These are phyloP conservation scores for Camellia lanceoleosa DNA, from an alignment of 148 eudicot genomes.

Conservation along the genomic window DNA sequence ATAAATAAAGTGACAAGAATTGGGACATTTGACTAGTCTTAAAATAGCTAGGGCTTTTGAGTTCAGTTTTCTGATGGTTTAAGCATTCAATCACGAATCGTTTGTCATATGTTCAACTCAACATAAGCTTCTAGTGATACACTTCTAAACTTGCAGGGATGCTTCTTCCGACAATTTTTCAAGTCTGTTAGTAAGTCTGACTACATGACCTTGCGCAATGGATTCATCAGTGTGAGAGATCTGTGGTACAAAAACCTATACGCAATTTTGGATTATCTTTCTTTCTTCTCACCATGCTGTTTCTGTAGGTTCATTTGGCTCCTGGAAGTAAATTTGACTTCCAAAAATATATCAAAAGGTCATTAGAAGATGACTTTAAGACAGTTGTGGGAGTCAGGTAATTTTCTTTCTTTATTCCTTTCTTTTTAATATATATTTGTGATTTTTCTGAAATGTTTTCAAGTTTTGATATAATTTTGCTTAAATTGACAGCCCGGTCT, in stretches of 20 bases:
- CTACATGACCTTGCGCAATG: slow-evolving; percentile 84
- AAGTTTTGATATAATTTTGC: neutral
- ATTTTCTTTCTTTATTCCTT: neutral
- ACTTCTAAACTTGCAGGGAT: slow-evolving; percentile 44
- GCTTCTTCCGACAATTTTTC: slow-evolving; percentile 85
- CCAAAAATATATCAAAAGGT: slow-evolving; percentile 88
- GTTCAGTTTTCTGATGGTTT: neutral
- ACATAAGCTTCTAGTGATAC: too few relatives aligned
- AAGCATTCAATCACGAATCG: neutral
- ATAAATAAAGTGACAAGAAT: too few relatives aligned
- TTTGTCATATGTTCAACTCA: too few relatives aligned
- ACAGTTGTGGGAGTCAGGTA: slow-evolving; percentile 87
- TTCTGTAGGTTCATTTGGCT: slow-evolving; percentile 67
- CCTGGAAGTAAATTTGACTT: slow-evolving; percentile 88
- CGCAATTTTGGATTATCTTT: neutral
- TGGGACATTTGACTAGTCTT: too few relatives aligned
- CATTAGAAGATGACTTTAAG: slow-evolving; percentile 89
- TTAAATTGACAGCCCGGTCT: slow-evolving; percentile 56
- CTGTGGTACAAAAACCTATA: neutral
- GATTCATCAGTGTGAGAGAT: slow-evolving; percentile 74
- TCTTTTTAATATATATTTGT: neutral
- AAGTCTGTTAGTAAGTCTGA: slow-evolving; percentile 81
- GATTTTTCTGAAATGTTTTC: neutral
- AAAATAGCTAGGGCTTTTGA: too few relatives aligned
- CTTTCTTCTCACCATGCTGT: slow-evolving; percentile 3